A percentile compares a stretch with the other conserved stretches of the same genome.
Conservation (phyloP, 1,284 basidiomycete species). For the Inonotus hispidus region DNA sequence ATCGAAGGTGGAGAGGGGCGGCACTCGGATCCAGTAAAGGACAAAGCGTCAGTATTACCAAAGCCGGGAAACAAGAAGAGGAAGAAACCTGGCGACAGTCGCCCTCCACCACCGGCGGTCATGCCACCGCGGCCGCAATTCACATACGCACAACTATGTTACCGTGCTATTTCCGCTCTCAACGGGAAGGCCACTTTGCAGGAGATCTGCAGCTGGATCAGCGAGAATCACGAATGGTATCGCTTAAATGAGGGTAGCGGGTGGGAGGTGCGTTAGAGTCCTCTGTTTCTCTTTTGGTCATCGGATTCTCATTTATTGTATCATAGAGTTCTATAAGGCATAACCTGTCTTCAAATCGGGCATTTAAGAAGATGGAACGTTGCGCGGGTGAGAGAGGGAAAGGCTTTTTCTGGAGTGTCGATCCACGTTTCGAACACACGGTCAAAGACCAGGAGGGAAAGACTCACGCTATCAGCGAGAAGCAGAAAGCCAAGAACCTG, state of each 20-base stretch:
- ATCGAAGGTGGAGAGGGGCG: constrained; percentile 20
- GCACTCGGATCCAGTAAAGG: constrained; percentile 27
- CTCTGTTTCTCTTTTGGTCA: constrained; percentile 11
- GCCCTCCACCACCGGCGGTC: constrained; percentile 52
- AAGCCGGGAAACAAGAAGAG: constrained; percentile 62
- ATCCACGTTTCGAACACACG: constrained; percentile 61
- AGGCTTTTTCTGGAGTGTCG: constrained; percentile 86
- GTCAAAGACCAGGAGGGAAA: constrained; percentile 36
- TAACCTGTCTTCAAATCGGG: constrained; percentile 83
- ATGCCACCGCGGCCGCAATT: constrained; percentile 76
- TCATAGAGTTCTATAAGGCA: constrained; percentile 85
- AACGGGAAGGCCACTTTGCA: constrained; percentile 85
- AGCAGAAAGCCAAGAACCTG: constrained; percentile 43
- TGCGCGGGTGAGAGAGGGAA: constrained; percentile 84
- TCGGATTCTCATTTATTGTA: constrained; percentile 17
- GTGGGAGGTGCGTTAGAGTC: constrained; percentile 67
- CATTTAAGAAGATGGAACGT: constrained; percentile 81
- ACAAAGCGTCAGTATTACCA: constrained; percentile 28
- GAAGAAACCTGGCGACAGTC: constrained; percentile 52
- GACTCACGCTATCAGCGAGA: constrained; percentile 29
- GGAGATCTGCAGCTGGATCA: constrained; percentile 90
- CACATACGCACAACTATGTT: constrained; percentile 77
- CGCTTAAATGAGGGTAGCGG: constrained; percentile 71
- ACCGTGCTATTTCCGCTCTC: constrained; percentile 70
- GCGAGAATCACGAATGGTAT: constrained; percentile 86